Conservation (phyloP, 2,329 filamentous ascomycete genomes). For the Setomelanomma holmii region DNA sequence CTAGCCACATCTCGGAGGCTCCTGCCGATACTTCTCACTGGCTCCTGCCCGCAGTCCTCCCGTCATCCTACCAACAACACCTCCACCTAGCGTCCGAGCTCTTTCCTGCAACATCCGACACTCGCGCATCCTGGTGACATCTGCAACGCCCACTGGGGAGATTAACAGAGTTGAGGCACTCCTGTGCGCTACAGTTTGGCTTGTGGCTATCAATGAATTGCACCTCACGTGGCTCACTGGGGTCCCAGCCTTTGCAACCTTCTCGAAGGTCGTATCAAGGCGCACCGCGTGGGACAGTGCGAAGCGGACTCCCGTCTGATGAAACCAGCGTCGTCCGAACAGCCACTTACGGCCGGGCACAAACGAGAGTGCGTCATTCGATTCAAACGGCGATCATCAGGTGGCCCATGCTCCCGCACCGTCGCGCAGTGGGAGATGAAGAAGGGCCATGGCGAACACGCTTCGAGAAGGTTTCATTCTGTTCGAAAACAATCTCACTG, state of each 20-base stretch:
- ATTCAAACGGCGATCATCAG: constrained; percentile 39
- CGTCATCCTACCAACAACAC: constrained; percentile 1
- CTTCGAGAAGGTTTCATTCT: constrained; percentile 41
- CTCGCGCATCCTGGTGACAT: constrained; percentile 3
- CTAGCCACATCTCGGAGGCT: constrained; percentile 22
- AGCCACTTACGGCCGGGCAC: constrained; percentile 15
- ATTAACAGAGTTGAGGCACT: constrained; percentile 3
- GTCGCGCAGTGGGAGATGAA: constrained; percentile 24
- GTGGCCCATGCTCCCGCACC: constrained; percentile 30
- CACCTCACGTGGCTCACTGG: constrained; percentile 19
- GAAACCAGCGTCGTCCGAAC: constrained; percentile 41
- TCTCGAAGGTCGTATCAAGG: constrained; percentile 22
- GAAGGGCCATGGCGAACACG: constrained; percentile 33
- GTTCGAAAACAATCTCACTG: constrained; percentile 22
- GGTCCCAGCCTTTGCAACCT: constrained; percentile 14
- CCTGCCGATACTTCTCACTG: constrained; percentile 37
- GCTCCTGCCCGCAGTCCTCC: constrained; percentile 20
- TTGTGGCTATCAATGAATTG: constrained; percentile 6
- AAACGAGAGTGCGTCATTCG: constrained; percentile 37
- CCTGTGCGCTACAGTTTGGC: constrained; percentile 1
- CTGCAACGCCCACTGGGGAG: neutral
- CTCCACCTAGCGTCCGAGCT: constrained; percentile 1
- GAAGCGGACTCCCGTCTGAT: constrained; percentile 29
- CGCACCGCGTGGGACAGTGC: constrained; percentile 16
- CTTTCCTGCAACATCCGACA: constrained; percentile 9